Base-by-base conservation (phyloP, 140 eudicot species). In the Cichorium intybus region DNA sequence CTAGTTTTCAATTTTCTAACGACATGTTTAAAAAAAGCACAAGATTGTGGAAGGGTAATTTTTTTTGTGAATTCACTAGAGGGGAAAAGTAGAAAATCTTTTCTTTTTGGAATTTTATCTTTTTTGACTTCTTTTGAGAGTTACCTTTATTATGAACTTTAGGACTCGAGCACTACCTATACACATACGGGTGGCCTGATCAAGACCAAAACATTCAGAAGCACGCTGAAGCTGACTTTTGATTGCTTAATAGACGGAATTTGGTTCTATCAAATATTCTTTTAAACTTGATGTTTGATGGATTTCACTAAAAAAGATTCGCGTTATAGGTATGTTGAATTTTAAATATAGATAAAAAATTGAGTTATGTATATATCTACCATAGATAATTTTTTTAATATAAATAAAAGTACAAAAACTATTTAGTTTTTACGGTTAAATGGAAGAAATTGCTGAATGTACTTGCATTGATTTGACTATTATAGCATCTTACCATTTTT, bases 131-230 rank as follows among this genome's bases (percentile, higher is more conserved):
- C 79, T 75, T 75, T 75, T 59, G 64, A 66, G 79, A 60, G 50
- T 75, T 62, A 24, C 79, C 79, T 74, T 74, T 74, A 74, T 74
- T 15, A 60, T 67, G 60, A 75, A 75, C 79, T 75, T 75, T 67
- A 75, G 75, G 79, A 75, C 79, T 60, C 79, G 5, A 75, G 64
- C 79, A 75, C 75, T 75, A 67, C 57, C 79, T 11, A 67, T 73
- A 46, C 23, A 35, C 62, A 52, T 66, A 66, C 34, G 72, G 72
- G 60, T 65, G 71, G 71, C 48, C 71, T 64, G 49, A 31, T 21
- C 49, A 62, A 51, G 70, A 64, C 34, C 71, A 50, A 34, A 46
- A 74, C 68, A 60, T 56, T 66, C 54, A 66, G 68, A 64, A 46
- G 79, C 79, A 75, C 58, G 79, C 74, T 74, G 68, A 74, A 45